A percentile compares a stretch with the other conserved stretches of the same genome.
These are phyloP conservation scores for Myriosclerotinia scirpicola DNA, from an alignment of 2,329 filamentous ascomycete species.

Conservation along the genomic window DNA sequence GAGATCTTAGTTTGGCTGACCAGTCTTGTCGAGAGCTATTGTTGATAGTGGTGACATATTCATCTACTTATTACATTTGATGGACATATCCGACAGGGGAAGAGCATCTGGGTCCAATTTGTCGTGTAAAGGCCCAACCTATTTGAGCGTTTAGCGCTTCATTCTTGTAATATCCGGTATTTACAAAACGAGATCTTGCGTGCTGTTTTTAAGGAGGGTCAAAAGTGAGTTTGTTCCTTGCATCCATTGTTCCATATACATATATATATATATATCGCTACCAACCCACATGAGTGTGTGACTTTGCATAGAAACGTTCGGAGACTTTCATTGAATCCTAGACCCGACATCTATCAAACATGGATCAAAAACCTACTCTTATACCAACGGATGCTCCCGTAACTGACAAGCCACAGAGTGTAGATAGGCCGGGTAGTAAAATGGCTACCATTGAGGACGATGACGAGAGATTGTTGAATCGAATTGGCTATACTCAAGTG, in stretches of 20 bases:
- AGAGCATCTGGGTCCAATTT: background rate
- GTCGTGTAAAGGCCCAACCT: conserved; percentile 1
- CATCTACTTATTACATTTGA: background rate
- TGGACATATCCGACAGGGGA: conserved; percentile 3
- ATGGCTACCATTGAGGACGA: conserved; percentile 57
- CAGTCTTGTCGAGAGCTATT: background rate
- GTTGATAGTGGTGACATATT: background rate
- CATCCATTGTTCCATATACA: background rate
- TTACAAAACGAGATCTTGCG: background rate
- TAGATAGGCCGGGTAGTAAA: too few relatives aligned
- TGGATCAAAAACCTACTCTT: conserved; percentile 11
- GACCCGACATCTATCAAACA: background rate
- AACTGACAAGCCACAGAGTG: conserved; percentile 6
- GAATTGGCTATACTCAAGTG: conserved; percentile 64
- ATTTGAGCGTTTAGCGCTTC: conserved; percentile 3
- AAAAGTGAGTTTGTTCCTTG: background rate
- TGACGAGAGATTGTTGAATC: conserved; percentile 58
- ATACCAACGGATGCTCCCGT: background rate
- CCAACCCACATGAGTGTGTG: conserved; percentile 19
- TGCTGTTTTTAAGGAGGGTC: background rate
- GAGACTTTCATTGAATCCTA: background rate
- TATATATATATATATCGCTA: background rate
- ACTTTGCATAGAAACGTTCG: background rate
- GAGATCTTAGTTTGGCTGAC: background rate
- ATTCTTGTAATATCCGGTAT: background rate